These are phyloP conservation scores for Gracilariopsis chorda DNA, from an alignment of 23 red algal species.

Conservation along the genomic window DNA sequence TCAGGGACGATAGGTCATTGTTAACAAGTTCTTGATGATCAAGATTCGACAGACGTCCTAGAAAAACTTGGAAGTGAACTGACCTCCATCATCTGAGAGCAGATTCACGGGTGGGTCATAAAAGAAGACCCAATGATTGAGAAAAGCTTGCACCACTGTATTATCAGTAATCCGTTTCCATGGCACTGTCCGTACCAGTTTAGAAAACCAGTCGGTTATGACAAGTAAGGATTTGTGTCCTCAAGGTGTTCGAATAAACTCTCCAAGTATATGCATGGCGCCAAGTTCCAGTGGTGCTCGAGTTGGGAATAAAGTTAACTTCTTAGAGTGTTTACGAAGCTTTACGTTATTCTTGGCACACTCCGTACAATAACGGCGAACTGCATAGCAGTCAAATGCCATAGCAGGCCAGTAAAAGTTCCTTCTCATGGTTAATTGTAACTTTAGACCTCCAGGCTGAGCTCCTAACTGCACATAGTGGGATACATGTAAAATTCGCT, in stretches of 20 bases:
- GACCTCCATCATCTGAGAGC: no score
- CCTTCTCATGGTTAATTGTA: neutral
- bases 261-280: no score
- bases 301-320: neutral
- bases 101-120: neutral
- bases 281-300: no score
- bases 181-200: constrained; percentile 25
- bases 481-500: neutral
- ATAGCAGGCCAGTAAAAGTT: no score
- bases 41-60: no score
- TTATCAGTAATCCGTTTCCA: neutral
- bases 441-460: neutral
- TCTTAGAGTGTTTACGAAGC: neutral
- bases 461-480: neutral
- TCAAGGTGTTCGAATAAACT: no score
- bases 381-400: constrained; percentile 1
- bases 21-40: neutral
- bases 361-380: neutral
- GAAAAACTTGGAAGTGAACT: no score
- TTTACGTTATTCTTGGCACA: neutral
- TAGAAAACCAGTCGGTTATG: no score
- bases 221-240: no score
- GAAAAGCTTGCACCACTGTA: neutral
- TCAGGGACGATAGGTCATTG: neutral
- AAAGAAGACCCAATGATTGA: neutral